Percentiles rank a stretch among this genome's conserved stretches.
Conservation (phyloP, 2,329 filamentous ascomycete species). For the Chalara sp. region DNA sequence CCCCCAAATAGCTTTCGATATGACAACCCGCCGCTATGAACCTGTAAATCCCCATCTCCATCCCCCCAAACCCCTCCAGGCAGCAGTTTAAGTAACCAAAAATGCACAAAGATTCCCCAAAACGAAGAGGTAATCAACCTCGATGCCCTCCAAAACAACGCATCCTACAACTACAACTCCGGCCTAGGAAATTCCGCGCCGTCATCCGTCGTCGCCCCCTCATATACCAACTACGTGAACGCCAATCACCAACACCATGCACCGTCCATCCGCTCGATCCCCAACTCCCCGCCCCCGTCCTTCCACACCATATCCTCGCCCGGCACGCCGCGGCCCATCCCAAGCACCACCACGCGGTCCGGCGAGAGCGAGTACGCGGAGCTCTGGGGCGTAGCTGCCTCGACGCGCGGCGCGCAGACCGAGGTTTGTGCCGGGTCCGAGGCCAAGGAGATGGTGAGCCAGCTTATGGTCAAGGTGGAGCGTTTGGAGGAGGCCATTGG, state of each 20-base stretch:
- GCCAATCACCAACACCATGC: slow-evolving; percentile 3
- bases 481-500: slow-evolving; percentile 23
- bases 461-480: slow-evolving; percentile 19
- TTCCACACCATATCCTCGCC: slow-evolving; percentile 19
- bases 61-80: no score
- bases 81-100: no score
- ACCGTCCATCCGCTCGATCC: slow-evolving; percentile 13
- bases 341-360: not conserved
- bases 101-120: slow-evolving; percentile 14
- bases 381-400: slow-evolving; percentile 21
- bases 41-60: no score
- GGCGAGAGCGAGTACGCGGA: slow-evolving; percentile 7
- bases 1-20: no score
- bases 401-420: slow-evolving; percentile 9
- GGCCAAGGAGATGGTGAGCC: slow-evolving; percentile 15
- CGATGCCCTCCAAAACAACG: slow-evolving; percentile 13
- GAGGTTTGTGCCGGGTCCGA: slow-evolving; percentile 9
- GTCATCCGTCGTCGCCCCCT: slow-evolving; percentile 4
- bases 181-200: slow-evolving; percentile 15
- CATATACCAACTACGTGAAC: slow-evolving; percentile 1
- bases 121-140: slow-evolving; percentile 15
- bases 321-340: slow-evolving; percentile 11
- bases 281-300: slow-evolving; percentile 18
- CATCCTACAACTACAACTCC: slow-evolving; percentile 19
- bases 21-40: no score